Percentiles rank a stretch among this genome's conserved stretches.
phyloP scores from a whole-genome alignment of 306 rosid genomes.

The Betula pendula region DNA sequence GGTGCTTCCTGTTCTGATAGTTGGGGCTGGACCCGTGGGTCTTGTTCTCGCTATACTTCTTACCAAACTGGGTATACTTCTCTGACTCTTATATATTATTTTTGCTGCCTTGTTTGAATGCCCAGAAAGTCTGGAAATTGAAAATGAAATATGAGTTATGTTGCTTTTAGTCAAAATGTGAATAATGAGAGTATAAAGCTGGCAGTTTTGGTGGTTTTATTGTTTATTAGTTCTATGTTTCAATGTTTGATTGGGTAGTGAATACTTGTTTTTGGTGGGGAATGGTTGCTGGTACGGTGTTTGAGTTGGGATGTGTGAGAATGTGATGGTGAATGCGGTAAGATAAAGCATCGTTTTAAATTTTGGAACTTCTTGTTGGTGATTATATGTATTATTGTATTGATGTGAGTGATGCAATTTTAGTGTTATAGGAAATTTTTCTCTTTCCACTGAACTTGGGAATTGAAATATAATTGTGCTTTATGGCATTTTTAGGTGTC shows the following conservation, averaged over 20 bases:
- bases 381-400: background rate
- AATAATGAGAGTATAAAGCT: background rate
- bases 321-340: background rate
- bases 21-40: conserved; percentile 64
- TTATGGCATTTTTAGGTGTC: conserved; percentile 31
- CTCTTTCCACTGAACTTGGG: background rate
- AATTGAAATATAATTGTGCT: background rate
- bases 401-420: conserved; percentile 1
- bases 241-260: background rate
- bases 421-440: background rate
- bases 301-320: conserved; percentile 10
- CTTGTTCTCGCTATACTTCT: conserved; percentile 53
- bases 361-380: background rate
- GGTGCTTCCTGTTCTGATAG: conserved; percentile 52
- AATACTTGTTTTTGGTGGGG: background rate
- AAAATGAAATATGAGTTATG: background rate
- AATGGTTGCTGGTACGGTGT: background rate
- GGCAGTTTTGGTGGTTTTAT: background rate
- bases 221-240: background rate
- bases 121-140: background rate
- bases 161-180: background rate
- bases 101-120: background rate
- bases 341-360: background rate
- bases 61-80: conserved; percentile 43
- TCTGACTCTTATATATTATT: background rate